A percentile compares a stretch with the other conserved stretches of the same genome.
These are phyloP conservation scores for Xerocomellus intermedius DNA, from an alignment of 768 basidiomycete species.

Conservation along the genomic window DNA sequence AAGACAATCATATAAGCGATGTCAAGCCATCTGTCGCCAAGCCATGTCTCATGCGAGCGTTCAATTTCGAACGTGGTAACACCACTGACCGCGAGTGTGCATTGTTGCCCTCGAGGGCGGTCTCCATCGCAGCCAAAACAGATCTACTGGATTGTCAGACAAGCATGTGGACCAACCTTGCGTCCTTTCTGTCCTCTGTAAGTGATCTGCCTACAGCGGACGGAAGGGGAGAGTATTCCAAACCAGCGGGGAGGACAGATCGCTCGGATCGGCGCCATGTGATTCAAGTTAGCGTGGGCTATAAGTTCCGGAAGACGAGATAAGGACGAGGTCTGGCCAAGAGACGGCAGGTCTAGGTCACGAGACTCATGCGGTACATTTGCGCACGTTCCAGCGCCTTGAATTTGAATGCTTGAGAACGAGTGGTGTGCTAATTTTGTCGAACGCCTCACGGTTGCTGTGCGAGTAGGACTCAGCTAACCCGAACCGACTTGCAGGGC, in stretches of 20 bases:
- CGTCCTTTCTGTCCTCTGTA: slow-evolving; percentile 24
- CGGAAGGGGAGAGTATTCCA: slow-evolving; percentile 16
- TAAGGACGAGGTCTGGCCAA: not conserved
- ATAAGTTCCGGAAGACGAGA: not conserved
- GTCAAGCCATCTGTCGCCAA: not conserved
- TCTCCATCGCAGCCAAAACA: not conserved
- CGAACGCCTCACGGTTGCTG: no score
- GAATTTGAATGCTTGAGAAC: not conserved
- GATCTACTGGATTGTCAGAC: not conserved
- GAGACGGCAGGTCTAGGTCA: not conserved
- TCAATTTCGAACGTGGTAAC: not conserved
- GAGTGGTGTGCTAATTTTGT: not conserved
- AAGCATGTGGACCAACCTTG: not conserved
- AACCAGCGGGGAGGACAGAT: not conserved
- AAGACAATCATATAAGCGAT: not conserved
- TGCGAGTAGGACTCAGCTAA: no score
- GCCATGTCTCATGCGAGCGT: not conserved
- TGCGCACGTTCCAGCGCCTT: not conserved
- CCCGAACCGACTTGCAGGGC: no score
- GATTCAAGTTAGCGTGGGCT: not conserved
- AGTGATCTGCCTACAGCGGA: slow-evolving; percentile 24
- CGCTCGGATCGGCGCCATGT: no score
- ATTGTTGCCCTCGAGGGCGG: not conserved
- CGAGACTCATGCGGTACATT: not conserved
- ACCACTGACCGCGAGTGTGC: not conserved